Conservation (phyloP, 2,329 filamentous ascomycete genomes). For the Coniosporium tulheliwenetii region DNA sequence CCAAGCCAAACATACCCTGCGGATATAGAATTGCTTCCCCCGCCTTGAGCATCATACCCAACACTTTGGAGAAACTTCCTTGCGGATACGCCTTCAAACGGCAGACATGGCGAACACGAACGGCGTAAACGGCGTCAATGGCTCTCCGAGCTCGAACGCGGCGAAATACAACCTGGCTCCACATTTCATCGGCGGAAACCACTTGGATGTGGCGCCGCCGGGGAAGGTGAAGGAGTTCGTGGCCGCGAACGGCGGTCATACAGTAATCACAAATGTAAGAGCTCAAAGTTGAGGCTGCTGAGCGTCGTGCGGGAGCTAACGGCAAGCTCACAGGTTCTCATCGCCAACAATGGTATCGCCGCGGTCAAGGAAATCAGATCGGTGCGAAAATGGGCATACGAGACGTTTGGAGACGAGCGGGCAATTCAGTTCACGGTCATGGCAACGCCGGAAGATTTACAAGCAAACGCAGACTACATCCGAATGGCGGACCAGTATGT, state of each 20-base stretch:
- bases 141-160: slow-evolving; percentile 49
- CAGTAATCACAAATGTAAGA: slow-evolving; percentile 91
- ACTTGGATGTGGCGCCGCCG: slow-evolving; percentile 62
- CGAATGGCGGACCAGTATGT: slow-evolving; percentile 99
- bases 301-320: background rate
- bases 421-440: slow-evolving; percentile 99
- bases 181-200: slow-evolving; percentile 96
- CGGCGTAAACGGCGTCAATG: slow-evolving; percentile 30
- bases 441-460: slow-evolving; percentile 95
- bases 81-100: slow-evolving; percentile 1
- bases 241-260: slow-evolving; percentile 75
- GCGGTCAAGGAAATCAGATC: slow-evolving; percentile 99
- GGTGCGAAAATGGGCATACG: slow-evolving; percentile 99
- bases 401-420: slow-evolving; percentile 94
- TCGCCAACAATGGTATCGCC: slow-evolving; percentile 99
- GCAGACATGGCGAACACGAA: slow-evolving; percentile 22
- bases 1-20: too few species aligned
- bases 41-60: too few species aligned
- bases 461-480: slow-evolving; percentile 97
- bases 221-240: slow-evolving; percentile 96
- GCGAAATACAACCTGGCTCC: slow-evolving; percentile 69
- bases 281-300: background rate
- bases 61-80: too few species aligned
- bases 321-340: slow-evolving; percentile 57
- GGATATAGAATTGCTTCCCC: too few species aligned